Base-by-base conservation (phyloP, 768 basidiomycete species). In the Rhodotorula babjevae region DNA sequence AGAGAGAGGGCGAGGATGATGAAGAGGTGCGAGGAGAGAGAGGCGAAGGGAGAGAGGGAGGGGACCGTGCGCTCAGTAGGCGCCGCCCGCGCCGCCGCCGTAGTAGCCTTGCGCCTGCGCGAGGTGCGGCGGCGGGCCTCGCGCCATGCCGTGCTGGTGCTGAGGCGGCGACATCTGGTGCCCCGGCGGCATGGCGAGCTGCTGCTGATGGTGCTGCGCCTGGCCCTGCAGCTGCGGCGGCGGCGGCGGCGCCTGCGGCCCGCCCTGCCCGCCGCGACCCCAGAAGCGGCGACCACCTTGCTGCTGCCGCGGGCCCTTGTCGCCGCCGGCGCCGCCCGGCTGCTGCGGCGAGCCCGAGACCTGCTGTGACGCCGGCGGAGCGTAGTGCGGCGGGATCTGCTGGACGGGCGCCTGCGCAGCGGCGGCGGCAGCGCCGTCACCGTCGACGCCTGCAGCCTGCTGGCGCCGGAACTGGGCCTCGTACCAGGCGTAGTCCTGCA, bases 401-500 rank as follows among this genome's bases (percentile, higher is more conserved):
- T 21, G 40, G n/a, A 23, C n/a, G 5, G 44, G 29, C n/a, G 14
- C 21, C 23, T 31, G 55, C 40, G 21, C 61, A 44, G 16, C 53
- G 53, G 25, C 52, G 25, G 25, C 61, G 46, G 9, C 53, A 53
- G 16, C 52, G 25, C 18, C 40, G 23, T 6, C 14, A 11, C 12
- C 61, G 19, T 25, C 61, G 42, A 19, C 53, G 40, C 14, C 33
- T 27, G 14, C 29, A 44, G 57, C 57, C 65, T 68, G 61, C 42
- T 68, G 40, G 21, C 61, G 50, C 4, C 61, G 60, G 27, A 52
- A 57, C 60, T 61, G 59, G 9, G 66, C 66, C 21, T 67, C 66
- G 59, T 67, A 67, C 71, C 71, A 76, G 1, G 65, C 65, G 40
- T 67, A 69, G 57, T 76, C 75, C 52, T 76, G 75, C 2, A 76